Percentiles rank a stretch among this genome's conserved stretches.
These are phyloP conservation scores for Aeschynomene evenia DNA, from an alignment of 306 rosid species.

Conservation along the genomic window DNA sequence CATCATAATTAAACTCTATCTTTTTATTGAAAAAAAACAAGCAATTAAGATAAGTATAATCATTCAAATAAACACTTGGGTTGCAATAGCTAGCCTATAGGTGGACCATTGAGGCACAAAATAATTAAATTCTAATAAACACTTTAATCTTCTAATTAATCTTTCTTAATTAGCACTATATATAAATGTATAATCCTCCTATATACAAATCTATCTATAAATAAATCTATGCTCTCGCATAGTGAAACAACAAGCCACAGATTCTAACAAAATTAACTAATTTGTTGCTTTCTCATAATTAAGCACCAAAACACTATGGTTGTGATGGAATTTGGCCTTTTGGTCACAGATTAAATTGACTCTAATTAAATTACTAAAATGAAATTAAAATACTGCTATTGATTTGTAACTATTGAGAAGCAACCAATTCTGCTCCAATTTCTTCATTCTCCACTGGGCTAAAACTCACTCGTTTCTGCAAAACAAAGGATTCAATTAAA, in stretches of 20 bases:
- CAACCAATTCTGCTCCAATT: slow-evolving; percentile 34
- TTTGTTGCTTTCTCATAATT: too few species aligned
- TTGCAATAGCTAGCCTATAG: background rate
- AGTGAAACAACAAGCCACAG: background rate
- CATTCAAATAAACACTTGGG: too few species aligned
- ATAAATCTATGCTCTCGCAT: background rate
- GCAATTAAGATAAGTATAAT: too few species aligned
- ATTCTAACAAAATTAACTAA: background rate
- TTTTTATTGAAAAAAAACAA: too few species aligned
- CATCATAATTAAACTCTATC: too few species aligned
- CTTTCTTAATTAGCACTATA: background rate
- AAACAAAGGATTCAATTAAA: background rate
- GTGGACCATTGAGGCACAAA: background rate
- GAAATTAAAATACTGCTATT: background rate
- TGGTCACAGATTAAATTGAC: background rate
- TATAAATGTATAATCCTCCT: background rate
- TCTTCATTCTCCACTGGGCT: slow-evolving; percentile 49
- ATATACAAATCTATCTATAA: background rate
- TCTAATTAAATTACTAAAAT: background rate
- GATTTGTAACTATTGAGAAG: background rate
- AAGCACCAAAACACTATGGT: background rate
- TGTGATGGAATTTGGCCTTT: background rate
- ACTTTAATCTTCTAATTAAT: background rate
- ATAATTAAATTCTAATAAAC: background rate
- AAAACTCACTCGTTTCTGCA: slow-evolving; percentile 77